Evolutionary conservation across 768 basidiomycete genomes (phyloP), one percentile per base, ranked within the genome.

Genomic region (Mycena crocata): DNA sequence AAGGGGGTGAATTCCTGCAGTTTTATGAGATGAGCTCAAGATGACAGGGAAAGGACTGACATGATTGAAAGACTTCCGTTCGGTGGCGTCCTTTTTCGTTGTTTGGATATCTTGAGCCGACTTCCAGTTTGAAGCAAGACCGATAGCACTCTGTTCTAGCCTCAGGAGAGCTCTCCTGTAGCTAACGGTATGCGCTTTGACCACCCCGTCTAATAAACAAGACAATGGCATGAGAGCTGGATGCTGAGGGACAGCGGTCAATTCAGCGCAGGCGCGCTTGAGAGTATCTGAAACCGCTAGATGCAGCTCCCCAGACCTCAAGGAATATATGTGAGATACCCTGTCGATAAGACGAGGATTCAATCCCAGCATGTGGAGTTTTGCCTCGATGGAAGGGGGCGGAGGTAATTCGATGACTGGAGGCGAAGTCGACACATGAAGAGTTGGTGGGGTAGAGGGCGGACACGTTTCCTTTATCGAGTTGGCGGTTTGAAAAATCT

Each of bases 1-100:
- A 85, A 62, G 0, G 86, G 86, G 0, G 76, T 77, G 63, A 78
- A 87, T 66, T 86, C 80, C 85, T 88, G 46, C 2, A 60, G 5
- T n/a, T n/a, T 26, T 26, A 8, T 62, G 30, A 46, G 34, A 24
- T 7, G n/a, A 32, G 10, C 28, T 31, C 32, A 42, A 45, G 12
- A 32, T 23, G 15, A 37, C 15, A 6, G 0, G n/a, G 1, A 40
- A n/a, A 19, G 17, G 3, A 61, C 70, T 10, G 48, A 76, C 75
- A 34, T 68, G 62, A 28, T 77, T 76, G 67, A 77, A 77, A 32
- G 61, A 15, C 28, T 62, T 55, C 31, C 30, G 26, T 37, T 9
- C 9, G 8, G 8, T 15, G 8, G 9, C 15, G 9, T 37, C 9
- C 15, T 9, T 37, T 37, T 37, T 37, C 35, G 35, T 15, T 37